phyloP scores from a whole-genome alignment of 176 grass and related monocot genomes.

The Bromus sterilis region DNA sequence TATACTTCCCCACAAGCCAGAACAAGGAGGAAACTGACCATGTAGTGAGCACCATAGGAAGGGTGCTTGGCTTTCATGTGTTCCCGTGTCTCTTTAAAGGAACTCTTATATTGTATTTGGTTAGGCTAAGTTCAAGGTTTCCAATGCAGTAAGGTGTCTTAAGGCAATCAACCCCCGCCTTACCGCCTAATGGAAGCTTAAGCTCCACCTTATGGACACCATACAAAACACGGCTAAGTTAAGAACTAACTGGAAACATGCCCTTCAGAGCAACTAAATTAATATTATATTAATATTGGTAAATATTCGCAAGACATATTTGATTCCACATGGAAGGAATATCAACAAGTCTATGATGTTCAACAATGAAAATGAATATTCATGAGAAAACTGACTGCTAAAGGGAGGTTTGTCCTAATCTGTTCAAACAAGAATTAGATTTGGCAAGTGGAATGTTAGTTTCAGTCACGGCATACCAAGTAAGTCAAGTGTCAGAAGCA shows the following conservation, averaged over 20 bases:
- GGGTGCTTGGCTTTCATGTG: not conserved
- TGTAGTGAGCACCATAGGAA: not conserved
- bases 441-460: no score
- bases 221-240: no score
- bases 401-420: not conserved
- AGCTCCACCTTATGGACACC: no score
- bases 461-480: not conserved
- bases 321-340: not conserved
- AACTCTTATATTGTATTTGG: not conserved
- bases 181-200: no score
- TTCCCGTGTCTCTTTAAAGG: not conserved
- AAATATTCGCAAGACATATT: not conserved
- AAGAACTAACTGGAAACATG: not conserved
- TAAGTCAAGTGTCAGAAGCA: not conserved
- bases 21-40: not conserved
- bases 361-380: not conserved
- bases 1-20: not conserved
- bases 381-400: not conserved
- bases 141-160: no score
- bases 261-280: not conserved
- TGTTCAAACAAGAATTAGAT: not conserved
- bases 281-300: not conserved
- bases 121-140: not conserved
- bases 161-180: no score
- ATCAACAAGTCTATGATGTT: not conserved